Conservation (phyloP, 805 yeast species). For the Suhomyces kilbournensis region DNA sequence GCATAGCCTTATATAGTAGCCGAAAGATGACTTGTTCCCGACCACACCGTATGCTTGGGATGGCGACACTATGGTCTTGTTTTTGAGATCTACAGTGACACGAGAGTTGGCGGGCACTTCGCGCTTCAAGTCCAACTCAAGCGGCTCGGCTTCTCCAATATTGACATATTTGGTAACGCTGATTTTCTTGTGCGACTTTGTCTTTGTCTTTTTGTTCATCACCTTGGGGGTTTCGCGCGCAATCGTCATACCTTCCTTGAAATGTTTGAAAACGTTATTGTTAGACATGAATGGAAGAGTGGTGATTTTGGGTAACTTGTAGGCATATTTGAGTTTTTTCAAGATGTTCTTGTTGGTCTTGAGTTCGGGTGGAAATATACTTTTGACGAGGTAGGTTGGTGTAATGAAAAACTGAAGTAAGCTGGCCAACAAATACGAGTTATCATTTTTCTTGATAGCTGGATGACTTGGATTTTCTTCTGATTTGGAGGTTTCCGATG, state of each 20-base stretch:
- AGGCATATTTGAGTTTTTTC: slow-evolving; percentile 59
- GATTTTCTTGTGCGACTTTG: slow-evolving; percentile 36
- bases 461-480: slow-evolving; percentile 9
- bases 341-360: slow-evolving; percentile 30
- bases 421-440: slow-evolving; percentile 58
- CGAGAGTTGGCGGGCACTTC: slow-evolving; percentile 75
- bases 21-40: slow-evolving; percentile 62
- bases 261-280: slow-evolving; percentile 32
- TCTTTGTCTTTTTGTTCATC: slow-evolving; percentile 42
- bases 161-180: slow-evolving; percentile 71
- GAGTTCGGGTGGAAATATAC: slow-evolving; percentile 45
- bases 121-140: slow-evolving; percentile 52
- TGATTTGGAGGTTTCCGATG: slow-evolving; percentile 12
- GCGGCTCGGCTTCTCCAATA: slow-evolving; percentile 58
- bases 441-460: slow-evolving; percentile 18
- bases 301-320: slow-evolving; percentile 65
- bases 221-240: slow-evolving; percentile 38
- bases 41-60: slow-evolving; percentile 62
- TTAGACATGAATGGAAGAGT: slow-evolving; percentile 71
- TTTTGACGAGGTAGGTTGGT: slow-evolving; percentile 72
- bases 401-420: slow-evolving; percentile 79
- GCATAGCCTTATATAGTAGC: slow-evolving; percentile 73
- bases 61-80: slow-evolving; percentile 65
- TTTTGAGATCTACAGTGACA: slow-evolving; percentile 72
- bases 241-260: slow-evolving; percentile 64